Evolutionary conservation across 2,329 filamentous ascomycete genomes (phyloP), one percentile per base, ranked within the genome.

Genomic region (Rhynchosporium secalis): DNA sequence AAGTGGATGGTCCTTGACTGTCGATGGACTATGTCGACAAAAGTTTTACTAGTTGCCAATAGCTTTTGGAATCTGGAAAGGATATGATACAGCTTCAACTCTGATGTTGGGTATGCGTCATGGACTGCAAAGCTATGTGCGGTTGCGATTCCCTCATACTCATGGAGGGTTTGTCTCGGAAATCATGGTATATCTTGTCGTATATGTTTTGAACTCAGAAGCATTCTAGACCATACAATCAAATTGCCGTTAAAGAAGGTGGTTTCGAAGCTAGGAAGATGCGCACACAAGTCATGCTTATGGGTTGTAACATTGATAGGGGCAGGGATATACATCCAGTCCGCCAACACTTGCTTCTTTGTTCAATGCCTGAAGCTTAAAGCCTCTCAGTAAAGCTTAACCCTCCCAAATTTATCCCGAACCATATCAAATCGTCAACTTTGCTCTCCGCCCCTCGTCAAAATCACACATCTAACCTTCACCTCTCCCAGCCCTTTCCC

Each of bases 401-500:
- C 9, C 41, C 41, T 43, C 10, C 12, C 15, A 13, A 43, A 43
- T 13, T n/a, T 15, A 52, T 26, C 33, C 26, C 10, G 20, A 20
- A 38, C 43, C 12, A 36, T 3, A 43, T 46, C 43, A 51, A 36
- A 29, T 40, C 29, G 28, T 49, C 26, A 70, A 63, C 62, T 65
- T 47, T 66, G 65, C 54, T 68, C 67, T 9, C 68, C 69, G 56
- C 69, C 69, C 55, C 64, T 68, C 15, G 67, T 71, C 62, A 71
- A 63, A 61, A 71, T 62, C 38, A 71, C 68, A 66, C 66, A 69
- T 20, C 64, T 62, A 40, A 70, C 67, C 31, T 48, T 54, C 38
- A 71, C 47, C 41, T 55, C 61, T 38, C 51, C 56, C 29, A 58
- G 36, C 33, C 56, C 54, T 20, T 49, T 59, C n/a, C 60, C 54